phyloP scores from a whole-genome alignment of 257 asterid species.

The Jaltomata sinuosa region DNA sequence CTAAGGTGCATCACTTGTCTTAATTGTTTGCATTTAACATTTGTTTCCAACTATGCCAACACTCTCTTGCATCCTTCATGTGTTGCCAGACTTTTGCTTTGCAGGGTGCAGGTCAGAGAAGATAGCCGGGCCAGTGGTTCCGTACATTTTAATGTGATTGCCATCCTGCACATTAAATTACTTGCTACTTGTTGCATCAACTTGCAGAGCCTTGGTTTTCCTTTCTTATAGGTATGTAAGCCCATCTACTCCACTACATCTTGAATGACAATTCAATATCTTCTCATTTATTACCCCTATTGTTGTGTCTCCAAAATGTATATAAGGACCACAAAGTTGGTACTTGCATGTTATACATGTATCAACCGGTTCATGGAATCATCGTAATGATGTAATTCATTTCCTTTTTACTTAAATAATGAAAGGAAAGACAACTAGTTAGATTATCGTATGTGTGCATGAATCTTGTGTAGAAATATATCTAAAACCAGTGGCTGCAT shows the following conservation, averaged over 20 bases:
- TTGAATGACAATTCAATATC: not conserved
- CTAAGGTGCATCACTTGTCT: not conserved
- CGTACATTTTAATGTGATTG: not conserved
- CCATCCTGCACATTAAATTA: not conserved
- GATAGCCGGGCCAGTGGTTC: not conserved
- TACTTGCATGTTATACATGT: not conserved
- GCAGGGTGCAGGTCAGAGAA: not conserved
- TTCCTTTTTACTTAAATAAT: not conserved
- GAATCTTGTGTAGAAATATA: not conserved
- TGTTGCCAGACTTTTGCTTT: not conserved
- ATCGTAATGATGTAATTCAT: not conserved
- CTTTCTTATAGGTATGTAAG: not conserved
- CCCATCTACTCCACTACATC: not conserved
- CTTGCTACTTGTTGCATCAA: not conserved
- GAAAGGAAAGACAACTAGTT: not conserved
- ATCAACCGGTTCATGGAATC: not conserved
- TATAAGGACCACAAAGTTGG: not conserved
- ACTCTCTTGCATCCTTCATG: not conserved
- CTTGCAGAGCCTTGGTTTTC: not conserved
- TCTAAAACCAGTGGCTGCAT: not conserved
- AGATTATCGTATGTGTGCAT: not conserved
- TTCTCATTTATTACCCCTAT: not conserved
- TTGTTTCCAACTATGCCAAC: not conserved
- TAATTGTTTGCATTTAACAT: not conserved
- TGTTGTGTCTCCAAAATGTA: not conserved